phyloP scores from a whole-genome alignment of 345 rosid genomes.

The Populus euphratica region DNA sequence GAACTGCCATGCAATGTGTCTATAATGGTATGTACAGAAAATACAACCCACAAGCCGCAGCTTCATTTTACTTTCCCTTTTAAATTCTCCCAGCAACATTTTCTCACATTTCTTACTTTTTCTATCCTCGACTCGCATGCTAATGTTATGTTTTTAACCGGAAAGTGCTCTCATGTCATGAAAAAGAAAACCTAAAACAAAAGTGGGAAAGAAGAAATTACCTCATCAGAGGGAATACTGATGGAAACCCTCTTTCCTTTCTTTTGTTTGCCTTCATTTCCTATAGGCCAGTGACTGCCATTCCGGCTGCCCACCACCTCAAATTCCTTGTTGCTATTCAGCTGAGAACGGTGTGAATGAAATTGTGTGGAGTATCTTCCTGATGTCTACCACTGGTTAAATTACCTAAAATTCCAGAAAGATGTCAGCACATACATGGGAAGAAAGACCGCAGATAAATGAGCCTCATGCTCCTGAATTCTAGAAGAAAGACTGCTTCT shows the following conservation, averaged over 20 bases:
- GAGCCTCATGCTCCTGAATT: constrained; percentile 60
- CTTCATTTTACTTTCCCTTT: background rate
- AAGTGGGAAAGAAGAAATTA: background rate
- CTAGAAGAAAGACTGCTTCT: constrained; percentile 66
- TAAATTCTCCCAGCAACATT: background rate
- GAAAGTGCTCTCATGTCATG: background rate
- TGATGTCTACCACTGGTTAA: no score
- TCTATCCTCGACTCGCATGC: background rate
- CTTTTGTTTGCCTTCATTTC: constrained; percentile 46
- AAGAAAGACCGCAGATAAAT: no score
- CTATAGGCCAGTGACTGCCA: constrained; percentile 23
- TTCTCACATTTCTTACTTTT: background rate
- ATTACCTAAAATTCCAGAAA: no score
- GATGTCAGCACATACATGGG: no score
- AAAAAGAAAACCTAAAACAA: background rate
- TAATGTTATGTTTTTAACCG: background rate
- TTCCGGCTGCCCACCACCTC: constrained; percentile 32
- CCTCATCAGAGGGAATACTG: constrained; percentile 53
- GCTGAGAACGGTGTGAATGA: no score
- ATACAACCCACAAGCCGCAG: background rate
- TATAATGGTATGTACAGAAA: no score
- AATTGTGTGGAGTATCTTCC: no score
- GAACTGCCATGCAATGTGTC: no score
- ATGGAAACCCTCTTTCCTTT: constrained; percentile 40
- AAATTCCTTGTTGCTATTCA: constrained; percentile 36